Evolutionary conservation across 1,284 basidiomycete species (phyloP).

Genomic region (Trichosporon sp.): DNA sequence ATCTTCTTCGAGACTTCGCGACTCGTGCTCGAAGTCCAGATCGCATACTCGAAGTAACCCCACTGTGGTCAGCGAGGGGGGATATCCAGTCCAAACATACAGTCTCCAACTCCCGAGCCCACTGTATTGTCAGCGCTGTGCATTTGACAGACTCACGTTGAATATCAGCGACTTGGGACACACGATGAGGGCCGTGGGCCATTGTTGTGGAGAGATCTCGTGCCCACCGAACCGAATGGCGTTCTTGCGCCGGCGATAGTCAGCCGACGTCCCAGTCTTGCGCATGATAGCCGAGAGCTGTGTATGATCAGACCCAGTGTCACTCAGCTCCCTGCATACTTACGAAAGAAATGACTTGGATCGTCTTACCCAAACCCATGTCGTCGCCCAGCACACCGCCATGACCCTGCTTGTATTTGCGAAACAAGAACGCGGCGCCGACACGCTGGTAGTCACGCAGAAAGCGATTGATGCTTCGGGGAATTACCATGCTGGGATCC

Average conservation of each 20-base stretch:
- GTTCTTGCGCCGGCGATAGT: slow-evolving; percentile 37
- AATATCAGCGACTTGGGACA: slow-evolving; percentile 48
- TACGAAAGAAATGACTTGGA: slow-evolving; percentile 43
- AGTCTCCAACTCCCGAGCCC: slow-evolving; percentile 50
- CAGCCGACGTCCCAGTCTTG: slow-evolving; percentile 46
- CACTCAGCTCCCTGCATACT: slow-evolving; percentile 5
- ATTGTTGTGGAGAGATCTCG: slow-evolving; percentile 27
- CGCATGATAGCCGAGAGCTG: slow-evolving; percentile 52
- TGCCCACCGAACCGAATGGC: slow-evolving; percentile 16
- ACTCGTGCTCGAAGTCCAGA: slow-evolving; percentile 21
- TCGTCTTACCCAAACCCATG: slow-evolving; percentile 52
- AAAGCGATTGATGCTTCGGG: slow-evolving; percentile 50
- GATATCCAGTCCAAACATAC: slow-evolving; percentile 16
- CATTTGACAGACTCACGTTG: slow-evolving; percentile 36
- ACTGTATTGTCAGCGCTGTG: slow-evolving; percentile 34
- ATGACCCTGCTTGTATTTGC: slow-evolving; percentile 43
- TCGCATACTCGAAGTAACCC: slow-evolving; percentile 43
- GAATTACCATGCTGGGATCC: slow-evolving; percentile 35
- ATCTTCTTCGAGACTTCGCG: slow-evolving; percentile 19
- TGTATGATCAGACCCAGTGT: not conserved
- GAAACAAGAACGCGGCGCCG: slow-evolving; percentile 50
- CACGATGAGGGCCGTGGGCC: slow-evolving; percentile 44
- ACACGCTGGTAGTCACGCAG: slow-evolving; percentile 51
- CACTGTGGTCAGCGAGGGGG: slow-evolving; percentile 23
- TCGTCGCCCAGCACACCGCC: slow-evolving; percentile 53